phyloP scores from a whole-genome alignment of 495 filamentous ascomycete genomes.

The Penicillium argentinense region DNA sequence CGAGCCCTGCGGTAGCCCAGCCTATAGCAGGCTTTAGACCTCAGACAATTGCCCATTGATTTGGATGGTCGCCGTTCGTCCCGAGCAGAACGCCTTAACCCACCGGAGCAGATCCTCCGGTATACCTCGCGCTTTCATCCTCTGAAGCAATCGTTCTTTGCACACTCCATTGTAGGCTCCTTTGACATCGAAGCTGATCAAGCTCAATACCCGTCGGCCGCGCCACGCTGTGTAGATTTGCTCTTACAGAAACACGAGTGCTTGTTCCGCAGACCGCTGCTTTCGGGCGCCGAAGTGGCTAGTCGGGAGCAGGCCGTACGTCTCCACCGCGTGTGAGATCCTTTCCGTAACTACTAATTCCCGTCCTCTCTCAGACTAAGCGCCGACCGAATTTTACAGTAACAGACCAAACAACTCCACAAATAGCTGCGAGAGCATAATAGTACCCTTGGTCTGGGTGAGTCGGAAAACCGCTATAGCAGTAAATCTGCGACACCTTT shows the following conservation, averaged over 20 bases:
- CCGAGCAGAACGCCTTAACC: conserved; percentile 32
- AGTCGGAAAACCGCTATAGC: too few species aligned
- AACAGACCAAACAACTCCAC: too few species aligned
- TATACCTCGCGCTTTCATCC: conserved; percentile 31
- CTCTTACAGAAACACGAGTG: neutral
- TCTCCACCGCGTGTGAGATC: neutral
- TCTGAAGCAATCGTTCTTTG: conserved; percentile 30
- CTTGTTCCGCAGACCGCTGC: neutral
- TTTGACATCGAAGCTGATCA: conserved; percentile 44
- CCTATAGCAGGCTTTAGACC: conserved; percentile 1
- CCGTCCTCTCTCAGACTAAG: too few species aligned
- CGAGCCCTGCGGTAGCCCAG: too few species aligned
- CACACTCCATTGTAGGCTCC: conserved; percentile 40
- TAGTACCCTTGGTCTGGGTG: too few species aligned
- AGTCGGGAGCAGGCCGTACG: neutral
- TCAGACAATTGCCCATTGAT: conserved; percentile 14
- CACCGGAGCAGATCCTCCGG: conserved; percentile 27
- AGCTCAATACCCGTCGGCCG: conserved; percentile 16
- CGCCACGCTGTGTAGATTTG: neutral
- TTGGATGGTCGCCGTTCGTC: conserved; percentile 14
- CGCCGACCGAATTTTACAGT: too few species aligned
- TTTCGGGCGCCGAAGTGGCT: neutral
- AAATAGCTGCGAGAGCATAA: too few species aligned
- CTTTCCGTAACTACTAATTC: neutral
- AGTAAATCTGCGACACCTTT: too few species aligned